Base-by-base conservation (phyloP, 2,329 filamentous ascomycete species). In the Chrysoporthe deuterocubensis region DNA sequence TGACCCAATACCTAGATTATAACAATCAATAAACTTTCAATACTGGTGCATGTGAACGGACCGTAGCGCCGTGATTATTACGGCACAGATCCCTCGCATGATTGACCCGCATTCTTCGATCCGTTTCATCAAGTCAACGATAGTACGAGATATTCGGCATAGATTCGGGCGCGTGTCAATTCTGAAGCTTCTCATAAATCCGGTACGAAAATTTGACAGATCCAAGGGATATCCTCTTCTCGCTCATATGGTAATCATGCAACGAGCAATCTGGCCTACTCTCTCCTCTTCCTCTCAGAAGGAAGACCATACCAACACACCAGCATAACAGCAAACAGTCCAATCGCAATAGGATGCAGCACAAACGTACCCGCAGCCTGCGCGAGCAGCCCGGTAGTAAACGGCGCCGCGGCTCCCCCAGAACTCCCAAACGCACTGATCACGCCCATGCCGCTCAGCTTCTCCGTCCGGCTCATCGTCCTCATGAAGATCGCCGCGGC, bases 401-500 rank as follows among this genome's bases (percentile, higher is more conserved):
- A 91, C 0, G 90, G 89, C 9, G 88, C 88, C 1, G 90, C 80
- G 0, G 89, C 89, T 34, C 89, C 91, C 0, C 91, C 91, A 2
- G 87, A 86, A 72, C 87, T 90, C 0, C 90, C 91, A 72, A 90
- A 91, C 4, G 89, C 89, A 32, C 85, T 87, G 68, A 93, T 92
- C 66, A 92, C 87, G 2, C 89, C 85, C 71, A 93, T 83, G 1
- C 87, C 86, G 54, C 85, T 87, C 21, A 90, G 84, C 70, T 89
- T 87, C 66, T 92, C 81, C 50, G 83, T 80, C 18, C 85, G 80
- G 18, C 84, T 85, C 76, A 93, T 83, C 46, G 85, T 79, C 50
- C 86, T 81, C 65, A 89, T 84, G 71, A 92, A 89, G 6, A 92
- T 82, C 0, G 86, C 85, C 3, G 87, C 84, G 0, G 89, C 87